A percentile compares a stretch with the other conserved stretches of the same genome.
These are phyloP conservation scores for Calocybe cyanea DNA, from an alignment of 768 basidiomycete species.

Conservation along the genomic window DNA sequence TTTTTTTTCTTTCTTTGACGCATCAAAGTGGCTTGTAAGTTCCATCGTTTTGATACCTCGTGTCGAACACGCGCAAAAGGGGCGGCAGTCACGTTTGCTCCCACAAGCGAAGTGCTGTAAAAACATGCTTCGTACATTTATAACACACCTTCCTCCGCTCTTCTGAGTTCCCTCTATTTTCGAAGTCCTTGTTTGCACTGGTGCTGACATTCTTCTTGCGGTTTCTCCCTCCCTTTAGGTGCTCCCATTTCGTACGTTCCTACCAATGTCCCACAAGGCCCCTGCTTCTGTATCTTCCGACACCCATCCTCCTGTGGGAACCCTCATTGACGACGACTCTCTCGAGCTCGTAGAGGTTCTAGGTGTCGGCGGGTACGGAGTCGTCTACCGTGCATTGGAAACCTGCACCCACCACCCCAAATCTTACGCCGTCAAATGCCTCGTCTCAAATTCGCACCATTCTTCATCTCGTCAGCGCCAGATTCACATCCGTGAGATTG, in stretches of 20 bases:
- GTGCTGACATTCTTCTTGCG: constrained; percentile 33
- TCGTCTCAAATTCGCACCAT: constrained; percentile 47
- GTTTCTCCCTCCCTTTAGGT: constrained; percentile 11
- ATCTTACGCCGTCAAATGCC: constrained; percentile 91
- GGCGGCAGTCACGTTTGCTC: constrained; percentile 38
- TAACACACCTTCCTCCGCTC: constrained; percentile 16
- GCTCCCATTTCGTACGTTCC: constrained; percentile 17
- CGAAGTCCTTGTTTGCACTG: constrained; percentile 43
- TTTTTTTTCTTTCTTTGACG: constrained; percentile 21
- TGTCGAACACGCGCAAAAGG: constrained; percentile 66
- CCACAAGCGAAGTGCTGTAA: neutral
- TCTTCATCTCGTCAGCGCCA: constrained; percentile 61
- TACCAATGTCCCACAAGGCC: constrained; percentile 53
- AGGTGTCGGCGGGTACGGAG: constrained; percentile 92
- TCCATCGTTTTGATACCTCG: constrained; percentile 63
- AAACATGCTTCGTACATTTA: constrained; percentile 17
- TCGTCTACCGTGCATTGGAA: constrained; percentile 89
- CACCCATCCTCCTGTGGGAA: constrained; percentile 67
- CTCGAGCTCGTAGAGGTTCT: constrained; percentile 85
- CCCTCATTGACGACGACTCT: constrained; percentile 77
- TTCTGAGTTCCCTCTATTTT: constrained; percentile 25
- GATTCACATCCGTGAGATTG: constrained; percentile 87
- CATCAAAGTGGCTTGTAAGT: constrained; percentile 39
- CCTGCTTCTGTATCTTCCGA: constrained; percentile 71
- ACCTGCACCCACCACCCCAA: constrained; percentile 43